Base-by-base conservation (phyloP, 129 eudicot genomes). In the Flaveria bidentis region DNA sequence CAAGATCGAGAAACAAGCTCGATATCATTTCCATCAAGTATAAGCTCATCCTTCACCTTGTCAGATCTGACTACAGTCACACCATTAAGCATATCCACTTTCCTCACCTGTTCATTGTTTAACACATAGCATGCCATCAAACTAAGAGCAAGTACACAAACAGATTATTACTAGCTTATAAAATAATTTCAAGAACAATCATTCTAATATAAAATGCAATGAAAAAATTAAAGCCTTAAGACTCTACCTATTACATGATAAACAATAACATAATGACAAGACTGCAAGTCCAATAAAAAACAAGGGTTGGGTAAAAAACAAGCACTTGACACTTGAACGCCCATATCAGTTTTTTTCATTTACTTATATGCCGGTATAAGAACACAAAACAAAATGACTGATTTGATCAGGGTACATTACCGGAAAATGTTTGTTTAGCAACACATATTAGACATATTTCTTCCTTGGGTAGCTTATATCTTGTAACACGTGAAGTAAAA, bases 11-110 rank as follows among this genome's bases (percentile, higher is more conserved):
- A 92, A 75, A 92, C 98, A 66, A 92, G 96, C 41, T 92, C 98
- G 74, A 92, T 90, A 81, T 90, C 98, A 78, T 88, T 92, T 22
- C 98, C 96, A 64, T 92, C 96, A 75, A 92, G 79, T 17, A 92
- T 83, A 44, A 92, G 82, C 28, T 92, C 96, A 82, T 90, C 96
- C 88, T 92, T 92, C 6, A 92, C 98, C 86, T 92, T 92, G 72
- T 92, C 98, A 14, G 94, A 92, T 73, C 98, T 77, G 17, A 87
- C 81, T 53, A 89, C 83, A 8, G 92, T 78, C 4, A 92, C 98
- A 0, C 96, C 98, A 1, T 92, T 91, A 87, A 92, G 93, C 94
- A 92, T 79, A 46, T 92, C 96, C 33, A 92, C 98, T 78, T 92
- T 92, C 84, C 98, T 89, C 77, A 92, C 98, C 98, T 89, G 88